Conservation (phyloP, 2,329 filamentous ascomycete species). For the Verticillium tricorpus region DNA sequence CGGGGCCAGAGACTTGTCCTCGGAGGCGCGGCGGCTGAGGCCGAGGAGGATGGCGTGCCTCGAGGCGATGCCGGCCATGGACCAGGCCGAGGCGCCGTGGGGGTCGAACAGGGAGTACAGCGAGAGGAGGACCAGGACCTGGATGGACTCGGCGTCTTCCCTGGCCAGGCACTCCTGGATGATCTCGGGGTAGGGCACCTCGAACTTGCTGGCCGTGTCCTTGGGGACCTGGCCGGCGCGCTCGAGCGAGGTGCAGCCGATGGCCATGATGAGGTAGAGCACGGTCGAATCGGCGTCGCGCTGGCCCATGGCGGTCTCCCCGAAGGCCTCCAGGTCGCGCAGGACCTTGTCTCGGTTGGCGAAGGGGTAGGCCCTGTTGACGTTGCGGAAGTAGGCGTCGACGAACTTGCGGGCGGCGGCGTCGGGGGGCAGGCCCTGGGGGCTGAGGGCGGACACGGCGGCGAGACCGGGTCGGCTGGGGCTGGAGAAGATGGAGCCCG, state of each 20-base stretch:
- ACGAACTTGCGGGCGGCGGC: slow-evolving; percentile 27
- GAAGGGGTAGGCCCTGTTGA: slow-evolving; percentile 41
- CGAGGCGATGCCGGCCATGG: slow-evolving; percentile 34
- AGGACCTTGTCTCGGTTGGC: slow-evolving; percentile 31
- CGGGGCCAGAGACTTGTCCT: slow-evolving; percentile 19
- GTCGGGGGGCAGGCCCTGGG: slow-evolving; percentile 14
- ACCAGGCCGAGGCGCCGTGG: slow-evolving; percentile 30
- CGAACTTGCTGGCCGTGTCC: slow-evolving; percentile 24
- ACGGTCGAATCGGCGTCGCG: slow-evolving; percentile 27
- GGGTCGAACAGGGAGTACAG: slow-evolving; percentile 40
- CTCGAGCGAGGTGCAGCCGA: slow-evolving; percentile 38
- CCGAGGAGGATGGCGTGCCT: slow-evolving; percentile 34
- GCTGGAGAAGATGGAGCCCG: background rate
- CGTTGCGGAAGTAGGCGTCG: slow-evolving; percentile 40
- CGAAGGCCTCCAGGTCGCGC: slow-evolving; percentile 25
- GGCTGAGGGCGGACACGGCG: background rate
- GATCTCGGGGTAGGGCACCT: slow-evolving; percentile 33
- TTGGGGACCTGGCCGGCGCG: slow-evolving; percentile 34
- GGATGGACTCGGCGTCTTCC: slow-evolving; percentile 31
- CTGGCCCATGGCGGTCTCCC: slow-evolving; percentile 16
- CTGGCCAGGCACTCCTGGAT: slow-evolving; percentile 33
- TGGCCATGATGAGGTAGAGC: slow-evolving; percentile 40
- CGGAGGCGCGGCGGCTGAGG: slow-evolving; percentile 24
- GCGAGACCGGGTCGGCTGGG: slow-evolving; percentile 1
- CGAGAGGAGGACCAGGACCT: slow-evolving; percentile 35